These are phyloP conservation scores for Russula griseocarnosa DNA, from an alignment of 768 basidiomycete species.

Conservation along the genomic window DNA sequence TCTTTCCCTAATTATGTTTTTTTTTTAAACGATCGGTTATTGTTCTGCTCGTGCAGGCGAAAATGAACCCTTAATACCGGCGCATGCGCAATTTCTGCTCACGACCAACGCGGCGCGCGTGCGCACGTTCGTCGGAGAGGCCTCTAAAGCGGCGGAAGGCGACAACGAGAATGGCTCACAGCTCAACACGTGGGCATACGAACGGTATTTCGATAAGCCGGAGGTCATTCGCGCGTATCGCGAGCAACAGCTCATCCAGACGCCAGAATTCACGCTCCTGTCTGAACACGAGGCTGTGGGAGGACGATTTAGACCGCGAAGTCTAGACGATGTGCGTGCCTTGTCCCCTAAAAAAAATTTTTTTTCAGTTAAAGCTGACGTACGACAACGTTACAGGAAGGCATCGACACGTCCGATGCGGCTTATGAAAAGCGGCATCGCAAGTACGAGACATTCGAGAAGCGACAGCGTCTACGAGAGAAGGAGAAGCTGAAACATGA, in stretches of 20 bases:
- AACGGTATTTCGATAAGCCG: slow-evolving; percentile 73
- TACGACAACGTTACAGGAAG: slow-evolving; percentile 39
- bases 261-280: slow-evolving; percentile 59
- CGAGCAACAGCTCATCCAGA: slow-evolving; percentile 70
- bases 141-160: slow-evolving; percentile 33
- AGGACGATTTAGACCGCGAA: slow-evolving; percentile 66
- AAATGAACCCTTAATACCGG: slow-evolving; percentile 66
- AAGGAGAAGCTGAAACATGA: slow-evolving; percentile 91
- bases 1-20: not conserved
- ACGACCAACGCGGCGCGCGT: slow-evolving; percentile 64
- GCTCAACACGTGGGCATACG: slow-evolving; percentile 57
- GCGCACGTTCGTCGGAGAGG: slow-evolving; percentile 40
- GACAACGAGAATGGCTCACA: slow-evolving; percentile 33
- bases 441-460: slow-evolving; percentile 84
- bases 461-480: slow-evolving; percentile 77
- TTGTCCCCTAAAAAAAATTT: not conserved
- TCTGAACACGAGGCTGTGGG: slow-evolving; percentile 53
- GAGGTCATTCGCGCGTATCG: slow-evolving; percentile 70
- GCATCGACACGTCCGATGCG: slow-evolving; percentile 71
- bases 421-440: slow-evolving; percentile 79
- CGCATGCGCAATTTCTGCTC: slow-evolving; percentile 60
- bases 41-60: slow-evolving; percentile 50
- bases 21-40: not conserved
- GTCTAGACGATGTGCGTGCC: slow-evolving; percentile 62
- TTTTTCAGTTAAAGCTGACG: slow-evolving; percentile 19